These are phyloP conservation scores for Mucor piriformis DNA, from an alignment of 371 early-diverging fungal species.

Conservation along the genomic window DNA sequence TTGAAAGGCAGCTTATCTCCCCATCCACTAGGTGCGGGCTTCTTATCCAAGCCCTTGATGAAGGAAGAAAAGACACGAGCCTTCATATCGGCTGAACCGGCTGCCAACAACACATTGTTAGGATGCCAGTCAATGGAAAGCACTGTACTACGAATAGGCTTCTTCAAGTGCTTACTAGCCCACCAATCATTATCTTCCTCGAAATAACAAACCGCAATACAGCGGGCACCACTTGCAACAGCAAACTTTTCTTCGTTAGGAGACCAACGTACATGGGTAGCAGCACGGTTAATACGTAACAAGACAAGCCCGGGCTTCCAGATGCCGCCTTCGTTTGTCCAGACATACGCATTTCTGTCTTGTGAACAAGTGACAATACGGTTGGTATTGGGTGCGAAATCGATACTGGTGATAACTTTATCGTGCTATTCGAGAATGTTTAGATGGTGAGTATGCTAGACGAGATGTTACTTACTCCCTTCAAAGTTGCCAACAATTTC, in stretches of 20 bases:
- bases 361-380: slow-evolving; percentile 96
- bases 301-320: slow-evolving; percentile 97
- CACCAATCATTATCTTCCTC: slow-evolving; percentile 97
- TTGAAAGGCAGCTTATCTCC: slow-evolving; percentile 95
- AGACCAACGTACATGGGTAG: slow-evolving; percentile 95
- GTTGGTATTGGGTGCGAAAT: slow-evolving; percentile 96
- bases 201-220: slow-evolving; percentile 94
- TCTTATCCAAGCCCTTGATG: slow-evolving; percentile 93
- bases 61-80: slow-evolving; percentile 95
- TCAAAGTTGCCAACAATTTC: slow-evolving; percentile 70
- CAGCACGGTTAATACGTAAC: slow-evolving; percentile 95
- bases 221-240: slow-evolving; percentile 90
- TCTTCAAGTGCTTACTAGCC: slow-evolving; percentile 93
- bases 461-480: slow-evolving; percentile 59
- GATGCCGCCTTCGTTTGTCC: slow-evolving; percentile 75
- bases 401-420: slow-evolving; percentile 93
- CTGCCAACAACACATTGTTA: slow-evolving; percentile 92
- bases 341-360: slow-evolving; percentile 98
- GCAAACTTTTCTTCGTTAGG: slow-evolving; percentile 98
- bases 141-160: slow-evolving; percentile 91
- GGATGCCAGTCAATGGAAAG: slow-evolving; percentile 96
- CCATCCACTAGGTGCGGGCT: slow-evolving; percentile 86
- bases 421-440: slow-evolving; percentile 85
- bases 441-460: not conserved
- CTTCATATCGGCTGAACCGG: slow-evolving; percentile 94